phyloP scores from a whole-genome alignment of 2,329 filamentous ascomycete species.

The Cladosporium phlei region DNA sequence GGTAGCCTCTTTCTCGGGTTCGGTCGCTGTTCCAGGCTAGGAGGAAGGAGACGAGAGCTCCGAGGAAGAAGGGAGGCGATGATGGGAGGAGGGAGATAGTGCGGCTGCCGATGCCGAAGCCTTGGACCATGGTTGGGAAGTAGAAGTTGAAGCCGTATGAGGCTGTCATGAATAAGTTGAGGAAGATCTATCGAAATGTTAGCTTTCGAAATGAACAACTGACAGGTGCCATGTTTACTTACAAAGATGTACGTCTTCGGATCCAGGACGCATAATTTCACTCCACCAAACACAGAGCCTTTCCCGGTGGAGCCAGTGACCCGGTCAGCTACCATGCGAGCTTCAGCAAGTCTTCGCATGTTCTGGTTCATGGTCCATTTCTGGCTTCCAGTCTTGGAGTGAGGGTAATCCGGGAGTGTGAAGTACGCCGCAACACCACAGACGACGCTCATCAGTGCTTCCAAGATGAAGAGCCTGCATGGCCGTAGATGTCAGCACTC shows the following conservation, averaged over 20 bases:
- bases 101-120: constrained; percentile 32
- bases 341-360: constrained; percentile 21
- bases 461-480: constrained; percentile 26
- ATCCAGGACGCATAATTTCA: constrained; percentile 19
- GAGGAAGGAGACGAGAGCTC: constrained; percentile 25
- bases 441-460: constrained; percentile 13
- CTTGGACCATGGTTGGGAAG: constrained; percentile 15
- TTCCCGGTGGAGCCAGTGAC: constrained; percentile 1
- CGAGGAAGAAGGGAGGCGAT: constrained; percentile 27
- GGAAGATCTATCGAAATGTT: neutral
- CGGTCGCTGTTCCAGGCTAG: constrained; percentile 34
- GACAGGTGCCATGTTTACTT: neutral
- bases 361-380: constrained; percentile 7
- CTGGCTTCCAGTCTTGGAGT: constrained; percentile 1
- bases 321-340: constrained; percentile 33
- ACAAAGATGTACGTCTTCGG: constrained; percentile 20
- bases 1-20: constrained; percentile 38
- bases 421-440: constrained; percentile 11
- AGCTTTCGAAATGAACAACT: neutral
- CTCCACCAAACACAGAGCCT: constrained; percentile 5
- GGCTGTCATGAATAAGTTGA: constrained; percentile 1
- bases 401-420: constrained; percentile 16
- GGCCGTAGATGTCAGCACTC: neutral
- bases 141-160: constrained; percentile 3
- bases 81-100: constrained; percentile 30